A percentile compares a stretch with the other conserved stretches of the same genome.
Conservation (phyloP, 2,329 filamentous ascomycete genomes). For the Beauveria sp. region DNA sequence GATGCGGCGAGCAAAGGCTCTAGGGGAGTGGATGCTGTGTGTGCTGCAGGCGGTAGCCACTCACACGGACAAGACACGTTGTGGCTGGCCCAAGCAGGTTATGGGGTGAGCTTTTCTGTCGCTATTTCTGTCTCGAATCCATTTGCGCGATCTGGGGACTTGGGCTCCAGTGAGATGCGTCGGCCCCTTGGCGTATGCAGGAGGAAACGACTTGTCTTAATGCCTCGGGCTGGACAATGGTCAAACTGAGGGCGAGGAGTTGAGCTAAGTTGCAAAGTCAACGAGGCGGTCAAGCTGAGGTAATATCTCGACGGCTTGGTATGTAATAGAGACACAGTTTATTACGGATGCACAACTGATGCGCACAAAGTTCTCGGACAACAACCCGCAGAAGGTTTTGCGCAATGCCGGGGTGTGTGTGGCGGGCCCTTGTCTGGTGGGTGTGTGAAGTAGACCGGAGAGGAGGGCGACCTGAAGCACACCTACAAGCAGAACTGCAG, state of each 20-base stretch:
- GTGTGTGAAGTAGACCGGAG: neutral
- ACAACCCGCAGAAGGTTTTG: neutral
- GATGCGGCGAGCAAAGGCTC: neutral
- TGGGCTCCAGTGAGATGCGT: constrained; percentile 8
- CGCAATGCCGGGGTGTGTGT: constrained; percentile 4
- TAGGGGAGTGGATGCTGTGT: neutral
- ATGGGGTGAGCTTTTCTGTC: neutral
- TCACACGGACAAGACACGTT: constrained; percentile 5
- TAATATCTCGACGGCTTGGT: neutral
- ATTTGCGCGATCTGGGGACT: constrained; percentile 8
- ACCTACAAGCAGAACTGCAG: neutral
- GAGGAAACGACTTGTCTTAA: neutral
- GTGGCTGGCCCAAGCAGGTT: neutral
- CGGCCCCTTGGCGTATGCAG: neutral
- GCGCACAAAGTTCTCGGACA: neutral
- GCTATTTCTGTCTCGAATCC: constrained; percentile 10
- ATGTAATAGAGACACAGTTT: no score
- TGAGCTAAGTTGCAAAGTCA: neutral
- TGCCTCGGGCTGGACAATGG: neutral
- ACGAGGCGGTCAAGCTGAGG: neutral
- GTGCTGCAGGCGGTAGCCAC: constrained; percentile 6
- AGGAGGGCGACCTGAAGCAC: constrained; percentile 2
- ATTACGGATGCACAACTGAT: neutral
- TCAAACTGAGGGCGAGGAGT: neutral
- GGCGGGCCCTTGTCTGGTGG: neutral